Evolutionary conservation across 2,329 filamentous ascomycete species (phyloP), one percentile per base, ranked within the genome.

Genomic region (Alternaria solani): DNA sequence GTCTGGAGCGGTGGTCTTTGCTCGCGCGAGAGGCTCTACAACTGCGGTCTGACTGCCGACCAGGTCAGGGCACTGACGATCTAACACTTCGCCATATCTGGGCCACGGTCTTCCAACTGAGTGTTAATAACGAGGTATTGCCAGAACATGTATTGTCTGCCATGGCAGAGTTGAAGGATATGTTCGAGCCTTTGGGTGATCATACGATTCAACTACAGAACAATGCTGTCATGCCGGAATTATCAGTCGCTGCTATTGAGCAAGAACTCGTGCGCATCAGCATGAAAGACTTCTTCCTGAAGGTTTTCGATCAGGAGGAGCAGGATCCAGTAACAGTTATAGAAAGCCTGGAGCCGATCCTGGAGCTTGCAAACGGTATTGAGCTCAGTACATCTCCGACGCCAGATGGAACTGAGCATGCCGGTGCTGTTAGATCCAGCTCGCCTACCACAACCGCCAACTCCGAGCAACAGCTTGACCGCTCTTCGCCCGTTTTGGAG

Each of bases 251-350:
- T n/a, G 92, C 93, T 0, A 89, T 95, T 7, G 94, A 98, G 64
- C 89, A 93, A 55, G 94, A 99, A 75, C 90, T 97, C 26, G 94
- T 92, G 12, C 93, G 94, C 70, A 85, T 98, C 34, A 97, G 92
- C 14, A 98, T 94, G 0, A 95, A 96, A 87, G 94, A 97, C 73
- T 98, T 98, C 77, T 98, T 99, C 78, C 85, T 93, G 51, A 92
- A 89, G 38, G 87, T 99, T 0, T 98, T 98, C 75, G 91, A 92
- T 61, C 89, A 93, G 38, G 91, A 95, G 58, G 87, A 89, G 59
- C 88, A 90, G 47, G 90, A 97, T 67, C 92, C 94, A 0, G 86
- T 94, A 12, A 86, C 89, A 5, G 88, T 97, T 20, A 97, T 99
- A 59, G 93, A 97, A 72, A 95, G 89, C 28, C 82, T 99, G 36